Base-by-base conservation (phyloP, 2,329 filamentous ascomycete genomes). In the Talaromyces amestolkiae region DNA sequence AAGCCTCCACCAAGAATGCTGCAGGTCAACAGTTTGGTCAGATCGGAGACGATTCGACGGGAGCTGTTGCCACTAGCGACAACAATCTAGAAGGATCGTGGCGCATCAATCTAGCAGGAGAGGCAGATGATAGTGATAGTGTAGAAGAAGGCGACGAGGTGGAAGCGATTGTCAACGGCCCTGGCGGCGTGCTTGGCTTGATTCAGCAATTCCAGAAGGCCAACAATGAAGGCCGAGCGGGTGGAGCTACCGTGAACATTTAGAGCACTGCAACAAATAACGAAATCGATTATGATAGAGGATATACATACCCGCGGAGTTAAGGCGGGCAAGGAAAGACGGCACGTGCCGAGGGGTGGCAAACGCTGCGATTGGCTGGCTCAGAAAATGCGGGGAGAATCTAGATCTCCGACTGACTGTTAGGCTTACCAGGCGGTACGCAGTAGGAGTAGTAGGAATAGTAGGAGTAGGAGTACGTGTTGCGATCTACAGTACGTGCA, bases 181-280 rank as follows among this genome's bases (percentile, higher is more conserved):
- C 64, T 27, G 83, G 81, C 2, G 88, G 88, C 2, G 87, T 90
- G 5, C 75, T 91, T 65, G 88, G 88, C 9, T 75, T 91, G 69
- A 80, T 91, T 65, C 86, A 88, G 73, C 87, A 91, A 71, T 90
- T 90, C 71, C 86, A 88, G 68, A 87, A 86, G 75, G 86, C 85
- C 43, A 77, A 76, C 58, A 75, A 75, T 53, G 76, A 78, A 59
- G 76, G 75, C n/a, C 72, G 77, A 37, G 72, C 73, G 56, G 74
- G 76, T 11, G 72, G 72, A n/a, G 58, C 49, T 19, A 58, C 64
- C 9, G 59, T 65, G 24, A 45, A 54, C 51, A 66, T 66, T 27
- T 63, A 37, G 22, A 13, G 19, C 13, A 22, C 31, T 61, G 3
- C 8, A 47, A 19, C 19, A 37, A 17, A 10, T 58, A 24, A 7